Base-by-base conservation (phyloP, 176 grass and related monocot genomes). In the Oryza longistaminata region DNA sequence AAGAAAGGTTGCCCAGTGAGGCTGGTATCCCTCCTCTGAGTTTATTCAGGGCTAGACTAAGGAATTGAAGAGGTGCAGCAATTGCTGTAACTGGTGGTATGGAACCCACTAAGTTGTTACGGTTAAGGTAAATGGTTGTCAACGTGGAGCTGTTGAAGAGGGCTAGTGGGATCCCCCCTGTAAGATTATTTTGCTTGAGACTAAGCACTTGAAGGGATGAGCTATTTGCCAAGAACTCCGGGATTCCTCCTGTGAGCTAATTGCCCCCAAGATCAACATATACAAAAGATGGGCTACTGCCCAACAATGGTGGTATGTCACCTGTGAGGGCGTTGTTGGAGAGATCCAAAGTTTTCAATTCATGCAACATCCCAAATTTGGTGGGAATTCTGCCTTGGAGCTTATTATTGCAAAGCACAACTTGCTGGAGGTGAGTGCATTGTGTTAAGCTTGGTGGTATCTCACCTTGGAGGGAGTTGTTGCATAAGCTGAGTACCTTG, bases 1-100 rank as follows among this genome's bases (percentile, higher is more conserved):
- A 86, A 34, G 78, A 73, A 43, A 89, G 78, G 17, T 37, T 92
- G 65, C 90, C 86, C 3, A 92, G 14, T 11, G 90, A 80, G 24
- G 82, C n/a, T 0, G 90, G 90, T 71, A 92, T 88, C 4, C 27
- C 55, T 43, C 90, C 86, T 5, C 78, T 78, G 8, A 92, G 86
- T 17, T 26, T 77, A 9, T 92, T 92, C 19, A 15, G 2, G 2
- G 67, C 65, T 16, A 92, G 27, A 78, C 2, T 48, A 70, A 92
- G 82, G 52, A 70, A 43, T 73, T 7, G 11, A 37, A 88, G 29
- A 22, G 76, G 22, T 58, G 78, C 44, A n/a, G 78, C 6, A 43
- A 39, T 80, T 65, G 25, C 65, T 70, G 21, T 26, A 11, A 83
- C 44, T 7, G 83, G 68, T 66, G 90, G 87, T 48, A 92, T 86